These are phyloP conservation scores for Alternaria brassicicola DNA, from an alignment of 2,329 filamentous ascomycete genomes.

Conservation along the genomic window DNA sequence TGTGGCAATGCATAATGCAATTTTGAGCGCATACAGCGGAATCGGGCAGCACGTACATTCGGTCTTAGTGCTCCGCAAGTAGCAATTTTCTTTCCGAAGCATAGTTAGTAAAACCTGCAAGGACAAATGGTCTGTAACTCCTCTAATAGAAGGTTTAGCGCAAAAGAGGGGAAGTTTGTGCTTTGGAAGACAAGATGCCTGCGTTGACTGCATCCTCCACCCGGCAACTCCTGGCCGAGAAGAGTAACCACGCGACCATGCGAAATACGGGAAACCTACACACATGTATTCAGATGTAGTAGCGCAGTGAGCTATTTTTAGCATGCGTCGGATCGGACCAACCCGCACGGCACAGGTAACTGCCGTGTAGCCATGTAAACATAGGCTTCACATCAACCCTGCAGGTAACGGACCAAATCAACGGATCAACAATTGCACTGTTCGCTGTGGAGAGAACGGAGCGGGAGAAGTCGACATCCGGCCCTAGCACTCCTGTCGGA, in stretches of 20 bases:
- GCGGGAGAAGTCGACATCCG: constrained; percentile 31
- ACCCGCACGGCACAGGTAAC: background rate
- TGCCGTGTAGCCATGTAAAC: background rate
- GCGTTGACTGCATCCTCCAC: background rate
- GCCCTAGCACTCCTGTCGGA: background rate
- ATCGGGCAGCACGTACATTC: background rate
- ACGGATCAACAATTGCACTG: background rate
- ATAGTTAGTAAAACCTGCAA: background rate
- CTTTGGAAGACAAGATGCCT: background rate
- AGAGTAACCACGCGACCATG: background rate
- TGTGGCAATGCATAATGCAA: too few relatives aligned
- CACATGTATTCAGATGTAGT: background rate
- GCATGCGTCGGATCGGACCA: background rate
- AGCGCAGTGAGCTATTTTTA: background rate
- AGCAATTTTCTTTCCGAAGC: background rate
- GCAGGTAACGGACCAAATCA: fast-evolving
- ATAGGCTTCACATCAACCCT: background rate
- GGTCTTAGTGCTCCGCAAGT: background rate
- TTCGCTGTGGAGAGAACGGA: background rate
- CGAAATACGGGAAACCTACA: background rate
- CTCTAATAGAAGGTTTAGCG: background rate
- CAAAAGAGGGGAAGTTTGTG: fast-evolving
- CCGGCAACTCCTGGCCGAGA: background rate
- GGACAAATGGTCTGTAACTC: fast-evolving
- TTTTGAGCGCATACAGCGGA: background rate